Conservation (phyloP, 257 asterid species). For the Catharanthus roseus region DNA sequence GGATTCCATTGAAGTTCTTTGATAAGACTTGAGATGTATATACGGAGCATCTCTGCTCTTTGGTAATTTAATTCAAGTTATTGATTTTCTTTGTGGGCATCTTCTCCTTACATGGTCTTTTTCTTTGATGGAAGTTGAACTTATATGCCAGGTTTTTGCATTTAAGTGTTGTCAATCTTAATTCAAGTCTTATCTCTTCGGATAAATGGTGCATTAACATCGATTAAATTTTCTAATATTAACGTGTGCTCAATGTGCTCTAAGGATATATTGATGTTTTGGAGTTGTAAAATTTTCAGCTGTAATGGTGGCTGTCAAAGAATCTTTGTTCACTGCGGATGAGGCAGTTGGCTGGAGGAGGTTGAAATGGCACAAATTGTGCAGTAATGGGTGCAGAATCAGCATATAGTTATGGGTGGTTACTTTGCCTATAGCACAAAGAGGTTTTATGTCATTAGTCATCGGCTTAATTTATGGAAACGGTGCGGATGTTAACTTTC, state of each 20-base stretch:
- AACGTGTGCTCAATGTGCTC: no score
- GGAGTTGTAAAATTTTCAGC: no score
- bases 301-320: neutral
- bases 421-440: no score
- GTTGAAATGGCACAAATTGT: neutral
- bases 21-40: neutral
- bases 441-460: no score
- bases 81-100: neutral
- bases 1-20: conserved; percentile 14
- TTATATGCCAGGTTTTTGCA: no score
- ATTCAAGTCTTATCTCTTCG: no score
- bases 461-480: no score
- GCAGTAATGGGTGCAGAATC: conserved; percentile 1
- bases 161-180: no score
- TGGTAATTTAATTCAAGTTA: neutral
- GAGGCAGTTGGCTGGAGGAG: neutral
- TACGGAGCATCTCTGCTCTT: neutral
- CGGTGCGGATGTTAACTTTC: no score
- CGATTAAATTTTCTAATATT: no score
- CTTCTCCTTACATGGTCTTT: neutral
- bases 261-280: no score
- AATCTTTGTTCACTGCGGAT: neutral
- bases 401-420: neutral
- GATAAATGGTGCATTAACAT: no score
- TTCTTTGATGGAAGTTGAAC: neutral